These are phyloP conservation scores for Hypoxylon sp. DNA, from an alignment of 2,329 filamentous ascomycete genomes.

Conservation along the genomic window DNA sequence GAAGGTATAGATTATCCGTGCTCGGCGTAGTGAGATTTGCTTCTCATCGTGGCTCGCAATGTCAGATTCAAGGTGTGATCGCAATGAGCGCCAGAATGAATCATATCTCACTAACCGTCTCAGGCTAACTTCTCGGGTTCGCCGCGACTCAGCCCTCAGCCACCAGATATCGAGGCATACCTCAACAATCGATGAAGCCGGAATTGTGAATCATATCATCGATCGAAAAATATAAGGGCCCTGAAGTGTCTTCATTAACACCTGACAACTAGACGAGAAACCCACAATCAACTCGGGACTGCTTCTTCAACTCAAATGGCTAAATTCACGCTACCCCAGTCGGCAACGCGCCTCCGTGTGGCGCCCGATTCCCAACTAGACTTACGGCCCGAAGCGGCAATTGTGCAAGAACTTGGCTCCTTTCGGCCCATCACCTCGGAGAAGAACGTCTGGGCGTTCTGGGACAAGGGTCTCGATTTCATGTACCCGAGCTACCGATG, in stretches of 20 bases:
- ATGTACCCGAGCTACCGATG: conserved; percentile 50
- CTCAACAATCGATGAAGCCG: neutral
- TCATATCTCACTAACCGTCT: neutral
- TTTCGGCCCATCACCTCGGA: conserved; percentile 49
- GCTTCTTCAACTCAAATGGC: conserved; percentile 4
- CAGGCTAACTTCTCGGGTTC: neutral
- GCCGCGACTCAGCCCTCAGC: neutral
- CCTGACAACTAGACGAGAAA: neutral
- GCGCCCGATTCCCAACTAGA: conserved; percentile 38
- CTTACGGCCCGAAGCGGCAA: conserved; percentile 45
- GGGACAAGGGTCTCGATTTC: conserved; percentile 49
- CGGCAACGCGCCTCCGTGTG: conserved; percentile 33
- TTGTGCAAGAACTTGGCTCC: conserved; percentile 38
- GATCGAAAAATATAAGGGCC: neutral
- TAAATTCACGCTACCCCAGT: conserved; percentile 36
- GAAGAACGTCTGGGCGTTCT: conserved; percentile 57
- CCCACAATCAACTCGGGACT: neutral
- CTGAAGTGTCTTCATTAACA: no score
- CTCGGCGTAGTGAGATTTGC: no score
- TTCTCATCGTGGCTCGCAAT: no score
- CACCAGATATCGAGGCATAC: neutral
- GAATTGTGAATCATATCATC: neutral
- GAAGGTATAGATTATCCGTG: neutral
- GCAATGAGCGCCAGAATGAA: conserved; percentile 6
- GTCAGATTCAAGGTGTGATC: no score